Evolutionary conservation across 2,329 filamentous ascomycete species (phyloP), one percentile per base, ranked within the genome.

Genomic region (Scytalidium sp.): DNA sequence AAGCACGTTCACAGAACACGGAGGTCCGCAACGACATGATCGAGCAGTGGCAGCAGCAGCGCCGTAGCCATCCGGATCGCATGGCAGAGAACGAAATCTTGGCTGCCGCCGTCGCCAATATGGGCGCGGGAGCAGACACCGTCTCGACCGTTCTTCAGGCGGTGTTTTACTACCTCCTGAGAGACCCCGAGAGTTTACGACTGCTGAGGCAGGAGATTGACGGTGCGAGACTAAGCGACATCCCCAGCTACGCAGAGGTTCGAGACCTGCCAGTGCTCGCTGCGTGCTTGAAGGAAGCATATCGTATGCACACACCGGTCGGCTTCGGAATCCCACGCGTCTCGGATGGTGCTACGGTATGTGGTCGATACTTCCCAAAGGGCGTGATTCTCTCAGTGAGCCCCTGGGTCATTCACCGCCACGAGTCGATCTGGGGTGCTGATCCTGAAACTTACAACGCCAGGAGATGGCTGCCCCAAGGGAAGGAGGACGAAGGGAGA

Each of bases 81-180:
- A 51, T 65, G 40, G 50, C 53, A 1, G 61, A 66, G 48, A 52
- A 53, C 3, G 66, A 70, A 20, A 56, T 70, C n/a, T 58, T 64
- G 17, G 58, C 53, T 6, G 60, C 62, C 2, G 64, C 64, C 2
- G 59, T 64, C 23, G 60, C 55, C 4, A 68, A 57, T 45, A 53
- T 70, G 5, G 67, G 67, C 3, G 67, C 67, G 6, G 67, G 68
- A 1, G 61, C 60, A 0, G 70, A 71, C 41, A 69, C 67, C 2
- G 62, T 65, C 10, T 63, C 60, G 39, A 60, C 64, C 2, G 63
- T 62, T 2, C 53, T 65, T 3, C 64, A 68, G 32, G 57, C 60
- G 2, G 60, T 70, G 15, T 54, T 68, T 23, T 70, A 70, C 47
- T 58, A 60, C 21, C 23, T 71, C 6, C 47, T 70, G 5, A 50